These are phyloP conservation scores for Metschnikowia baotianmanensis DNA, from an alignment of 805 yeast genomes.

Conservation along the genomic window DNA sequence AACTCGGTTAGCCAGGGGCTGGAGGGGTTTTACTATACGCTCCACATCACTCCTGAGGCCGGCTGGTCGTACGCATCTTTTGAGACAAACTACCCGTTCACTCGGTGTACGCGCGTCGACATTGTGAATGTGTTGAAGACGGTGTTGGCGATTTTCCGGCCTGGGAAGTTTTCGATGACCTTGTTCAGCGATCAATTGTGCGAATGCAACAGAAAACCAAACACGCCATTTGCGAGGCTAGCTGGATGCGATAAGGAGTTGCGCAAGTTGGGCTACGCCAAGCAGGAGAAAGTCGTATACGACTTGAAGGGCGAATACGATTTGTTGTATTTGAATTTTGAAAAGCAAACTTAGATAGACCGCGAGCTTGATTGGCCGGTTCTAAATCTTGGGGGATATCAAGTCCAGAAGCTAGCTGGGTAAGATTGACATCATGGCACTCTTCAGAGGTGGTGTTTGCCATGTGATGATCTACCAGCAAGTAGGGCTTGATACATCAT, in stretches of 20 bases:
- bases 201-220: conserved; percentile 3
- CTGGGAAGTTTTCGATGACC: conserved; percentile 65
- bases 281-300: conserved; percentile 66
- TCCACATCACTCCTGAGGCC: conserved; percentile 90
- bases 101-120: conserved; percentile 32
- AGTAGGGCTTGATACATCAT: conserved; percentile 8
- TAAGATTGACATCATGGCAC: conserved; percentile 4
- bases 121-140: conserved; percentile 56
- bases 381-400: conserved; percentile 20
- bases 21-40: conserved; percentile 60
- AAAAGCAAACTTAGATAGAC: conserved; percentile 23
- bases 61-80: conserved; percentile 97
- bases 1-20: conserved; percentile 64
- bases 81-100: conserved; percentile 76
- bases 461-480: conserved; percentile 7
- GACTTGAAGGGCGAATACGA: conserved; percentile 70
- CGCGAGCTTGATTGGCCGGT: neutral
- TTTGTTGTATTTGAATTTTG: conserved; percentile 68
- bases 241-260: conserved; percentile 18
- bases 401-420: conserved; percentile 1
- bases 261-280: conserved; percentile 48
- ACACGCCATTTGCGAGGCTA: conserved; percentile 6
- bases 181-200: conserved; percentile 28
- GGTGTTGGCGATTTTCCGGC: conserved; percentile 65
- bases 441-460: conserved; percentile 15